These are phyloP conservation scores for Hypocreales sp. DNA, from an alignment of 2,329 filamentous ascomycete species.

Conservation along the genomic window DNA sequence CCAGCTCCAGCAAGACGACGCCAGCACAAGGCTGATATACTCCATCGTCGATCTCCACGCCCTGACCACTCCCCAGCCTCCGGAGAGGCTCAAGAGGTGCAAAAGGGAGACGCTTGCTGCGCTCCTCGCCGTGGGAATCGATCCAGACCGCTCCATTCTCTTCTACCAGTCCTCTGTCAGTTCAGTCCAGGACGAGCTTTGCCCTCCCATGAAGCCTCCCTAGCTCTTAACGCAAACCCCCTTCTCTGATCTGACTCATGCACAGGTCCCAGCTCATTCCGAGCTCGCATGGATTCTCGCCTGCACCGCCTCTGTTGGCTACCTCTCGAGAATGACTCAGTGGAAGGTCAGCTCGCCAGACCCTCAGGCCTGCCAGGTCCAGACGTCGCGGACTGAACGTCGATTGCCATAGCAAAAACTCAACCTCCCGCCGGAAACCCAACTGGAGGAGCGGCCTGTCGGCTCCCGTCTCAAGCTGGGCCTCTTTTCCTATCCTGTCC, in stretches of 20 bases:
- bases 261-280: constrained; percentile 57
- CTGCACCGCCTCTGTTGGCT: constrained; percentile 81
- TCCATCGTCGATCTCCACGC: constrained; percentile 91
- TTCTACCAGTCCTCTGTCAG: constrained; percentile 71
- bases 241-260: background rate
- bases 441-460: constrained; percentile 39
- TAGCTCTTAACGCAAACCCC: too few species aligned
- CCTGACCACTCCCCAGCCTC: constrained; percentile 63
- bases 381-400: too few species aligned
- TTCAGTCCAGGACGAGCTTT: too few species aligned
- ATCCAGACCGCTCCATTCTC: constrained; percentile 59
- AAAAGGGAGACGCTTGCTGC: constrained; percentile 65
- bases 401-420: constrained; percentile 51
- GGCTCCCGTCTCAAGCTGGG: constrained; percentile 61
- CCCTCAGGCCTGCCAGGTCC: too few species aligned
- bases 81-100: constrained; percentile 42
- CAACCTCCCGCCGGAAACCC: constrained; percentile 41
- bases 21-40: constrained; percentile 52
- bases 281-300: constrained; percentile 97
- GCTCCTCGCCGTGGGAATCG: constrained; percentile 69
- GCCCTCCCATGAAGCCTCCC: too few species aligned
- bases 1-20: constrained; percentile 47
- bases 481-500: constrained; percentile 87
- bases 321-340: constrained; percentile 96
- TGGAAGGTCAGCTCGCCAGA: too few species aligned